These are phyloP conservation scores for Mortierella sp. DNA, from an alignment of 371 early-diverging fungal species.

Conservation along the genomic window DNA sequence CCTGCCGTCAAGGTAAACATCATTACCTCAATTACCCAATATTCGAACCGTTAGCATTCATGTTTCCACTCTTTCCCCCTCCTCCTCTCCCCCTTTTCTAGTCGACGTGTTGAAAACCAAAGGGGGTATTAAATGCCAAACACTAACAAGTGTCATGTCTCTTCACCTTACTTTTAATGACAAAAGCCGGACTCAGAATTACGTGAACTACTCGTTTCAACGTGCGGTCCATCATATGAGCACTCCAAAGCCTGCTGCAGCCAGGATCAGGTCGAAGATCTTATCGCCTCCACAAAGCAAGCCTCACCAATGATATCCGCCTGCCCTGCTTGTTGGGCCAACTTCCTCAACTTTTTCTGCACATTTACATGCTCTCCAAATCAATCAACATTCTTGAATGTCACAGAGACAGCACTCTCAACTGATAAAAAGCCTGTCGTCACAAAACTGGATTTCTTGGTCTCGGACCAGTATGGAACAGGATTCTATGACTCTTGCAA, in stretches of 20 bases:
- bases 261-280: slow-evolving; percentile 64
- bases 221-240: slow-evolving; percentile 70
- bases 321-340: slow-evolving; percentile 86
- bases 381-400: slow-evolving; percentile 79
- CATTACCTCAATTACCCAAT: neutral
- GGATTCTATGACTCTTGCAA: slow-evolving; percentile 82
- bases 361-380: slow-evolving; percentile 79
- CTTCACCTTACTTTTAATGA: too few relatives aligned
- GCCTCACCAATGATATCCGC: slow-evolving; percentile 72
- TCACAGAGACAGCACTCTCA: slow-evolving; percentile 60
- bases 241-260: slow-evolving; percentile 75
- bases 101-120: neutral
- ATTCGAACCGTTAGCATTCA: neutral
- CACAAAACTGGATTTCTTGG: slow-evolving; percentile 69
- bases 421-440: slow-evolving; percentile 59
- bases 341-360: slow-evolving; percentile 80
- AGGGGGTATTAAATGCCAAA: neutral
- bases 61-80: neutral
- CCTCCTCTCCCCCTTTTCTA: neutral
- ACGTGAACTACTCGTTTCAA: slow-evolving; percentile 64
- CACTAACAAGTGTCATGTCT: neutral
- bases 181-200: slow-evolving; percentile 61
- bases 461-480: slow-evolving; percentile 68
- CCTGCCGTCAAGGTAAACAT: slow-evolving; percentile 60
- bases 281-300: slow-evolving; percentile 65